Evolutionary conservation across 164 flowering plant species (phyloP), one percentile per base, ranked within the genome.

Genomic region (Malania oleifera): DNA sequence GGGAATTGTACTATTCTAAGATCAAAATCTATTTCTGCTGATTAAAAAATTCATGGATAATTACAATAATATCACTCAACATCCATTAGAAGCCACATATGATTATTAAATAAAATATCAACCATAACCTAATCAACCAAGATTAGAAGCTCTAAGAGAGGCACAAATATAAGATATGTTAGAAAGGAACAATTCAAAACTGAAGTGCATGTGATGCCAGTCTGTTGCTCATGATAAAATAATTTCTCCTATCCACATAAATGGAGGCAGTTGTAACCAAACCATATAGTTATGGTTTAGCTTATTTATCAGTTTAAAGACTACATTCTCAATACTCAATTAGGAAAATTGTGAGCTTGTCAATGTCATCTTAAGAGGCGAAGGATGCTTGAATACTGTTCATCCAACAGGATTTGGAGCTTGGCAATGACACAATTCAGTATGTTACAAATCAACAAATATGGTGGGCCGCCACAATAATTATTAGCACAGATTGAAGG

Each of bases 81-180:
- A 34, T n/a, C 57, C 34, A 35, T 29, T 40, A 57, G 11, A 28
- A 3, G 41, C 61, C 64, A 41, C 31, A 31, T 38, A 27, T 28
- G 28, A 9, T 23, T 29, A 46, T 34, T 52, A 26, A 34, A 54
- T n/a, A n/a, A 46, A 34, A 54, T 18, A 9, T 22, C 27, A 7
- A 31, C 24, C 56, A 10, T 53, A 15, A 9, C 29, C 25, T 19
- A 52, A 9, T 24, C 27, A 39, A 25, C 58, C 44, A 54, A 20
- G 25, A 43, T 23, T 48, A 51, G 56, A 54, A 50, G 55, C 61
- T 58, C 35, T 24, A 58, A 34, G 35, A 57, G 51, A 46, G 18
- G 52, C 37, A 58, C 52, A 57, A 9, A 46, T 45, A 24, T 13
- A 43, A 57, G 15, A 46, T 45, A 24, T 13, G 31, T 51, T 12